Percentiles rank a stretch among this genome's conserved stretches.
These are phyloP conservation scores for Wallacemonas rigidus DNA, from an alignment of 208 protist species.

Conservation along the genomic window DNA sequence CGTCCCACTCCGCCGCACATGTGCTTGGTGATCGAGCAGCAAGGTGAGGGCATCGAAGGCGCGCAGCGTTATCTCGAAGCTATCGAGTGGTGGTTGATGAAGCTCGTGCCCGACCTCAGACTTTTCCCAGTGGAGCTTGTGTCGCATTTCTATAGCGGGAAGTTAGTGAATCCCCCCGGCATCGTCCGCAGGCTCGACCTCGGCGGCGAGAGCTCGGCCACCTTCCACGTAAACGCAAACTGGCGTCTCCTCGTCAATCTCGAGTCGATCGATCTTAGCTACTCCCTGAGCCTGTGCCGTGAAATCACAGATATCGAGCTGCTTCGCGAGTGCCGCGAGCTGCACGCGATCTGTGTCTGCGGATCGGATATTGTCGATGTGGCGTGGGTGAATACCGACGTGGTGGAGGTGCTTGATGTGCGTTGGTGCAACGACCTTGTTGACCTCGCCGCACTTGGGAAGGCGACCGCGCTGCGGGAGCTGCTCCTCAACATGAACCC, in stretches of 20 bases:
- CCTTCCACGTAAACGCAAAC: neutral
- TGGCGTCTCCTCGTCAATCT: neutral
- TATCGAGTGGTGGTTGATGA: neutral
- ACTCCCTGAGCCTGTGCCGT: neutral
- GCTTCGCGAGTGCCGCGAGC: neutral
- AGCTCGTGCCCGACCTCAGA: neutral
- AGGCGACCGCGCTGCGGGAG: neutral
- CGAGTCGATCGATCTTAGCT: slow-evolving; percentile 8
- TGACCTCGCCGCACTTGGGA: neutral
- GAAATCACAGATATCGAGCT: neutral
- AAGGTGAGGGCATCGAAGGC: neutral
- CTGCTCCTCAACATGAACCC: neutral
- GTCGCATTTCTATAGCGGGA: neutral
- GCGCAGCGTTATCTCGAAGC: slow-evolving; percentile 5
- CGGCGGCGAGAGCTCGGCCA: neutral
- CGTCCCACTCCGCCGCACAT: neutral
- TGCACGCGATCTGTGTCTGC: neutral
- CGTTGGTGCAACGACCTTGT: slow-evolving; percentile 1
- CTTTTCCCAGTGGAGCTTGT: neutral
- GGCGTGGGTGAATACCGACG: slow-evolving; percentile 1
- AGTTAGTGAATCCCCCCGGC: neutral
- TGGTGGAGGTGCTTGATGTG: slow-evolving; percentile 4
- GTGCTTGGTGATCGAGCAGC: neutral
- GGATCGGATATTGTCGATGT: slow-evolving; percentile 1
- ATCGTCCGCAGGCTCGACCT: neutral